Percentiles rank a stretch among this genome's conserved stretches.
Evolutionary conservation across 331 rosid genomes (phyloP).

Genomic region (Acacia concinna): DNA sequence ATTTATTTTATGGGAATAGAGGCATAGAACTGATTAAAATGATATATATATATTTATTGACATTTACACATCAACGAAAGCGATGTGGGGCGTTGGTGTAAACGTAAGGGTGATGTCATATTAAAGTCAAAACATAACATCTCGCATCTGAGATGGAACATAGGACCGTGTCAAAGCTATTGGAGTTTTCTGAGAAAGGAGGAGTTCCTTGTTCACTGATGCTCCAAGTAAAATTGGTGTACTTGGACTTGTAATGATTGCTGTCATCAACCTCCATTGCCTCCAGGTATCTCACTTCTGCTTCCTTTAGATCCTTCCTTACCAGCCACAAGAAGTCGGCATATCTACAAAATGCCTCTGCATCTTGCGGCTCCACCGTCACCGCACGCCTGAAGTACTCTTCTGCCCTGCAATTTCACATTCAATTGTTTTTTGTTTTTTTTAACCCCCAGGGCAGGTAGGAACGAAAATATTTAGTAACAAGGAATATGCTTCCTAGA

Average conservation of each 20-base stretch:
- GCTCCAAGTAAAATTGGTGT: slow-evolving; percentile 71
- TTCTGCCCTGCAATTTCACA: slow-evolving; percentile 71
- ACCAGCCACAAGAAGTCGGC: slow-evolving; percentile 70
- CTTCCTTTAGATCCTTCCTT: slow-evolving; percentile 64
- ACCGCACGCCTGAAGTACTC: slow-evolving; percentile 59
- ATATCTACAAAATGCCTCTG: slow-evolving; percentile 58
- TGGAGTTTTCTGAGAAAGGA: slow-evolving; percentile 38
- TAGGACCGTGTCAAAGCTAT: slow-evolving; percentile 23
- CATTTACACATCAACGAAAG: neutral
- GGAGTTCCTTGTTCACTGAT: slow-evolving; percentile 57
- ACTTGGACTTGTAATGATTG: slow-evolving; percentile 52
- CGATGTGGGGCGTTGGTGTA: neutral
- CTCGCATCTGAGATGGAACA: neutral
- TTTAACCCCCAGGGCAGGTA: neutral
- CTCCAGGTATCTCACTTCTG: slow-evolving; percentile 63
- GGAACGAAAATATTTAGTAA: neutral
- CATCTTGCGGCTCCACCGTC: slow-evolving; percentile 53
- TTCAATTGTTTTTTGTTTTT: neutral
- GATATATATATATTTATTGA: neutral
- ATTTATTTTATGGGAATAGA: neutral
- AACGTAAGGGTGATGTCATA: neutral
- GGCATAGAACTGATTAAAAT: neutral
- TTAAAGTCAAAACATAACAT: neutral
- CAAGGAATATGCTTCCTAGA: neutral
- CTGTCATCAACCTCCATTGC: slow-evolving; percentile 60